A percentile compares a stretch with the other conserved stretches of the same genome.
These are phyloP conservation scores for Cytospora leucostoma DNA, from an alignment of 2,329 filamentous ascomycete species.

Conservation along the genomic window DNA sequence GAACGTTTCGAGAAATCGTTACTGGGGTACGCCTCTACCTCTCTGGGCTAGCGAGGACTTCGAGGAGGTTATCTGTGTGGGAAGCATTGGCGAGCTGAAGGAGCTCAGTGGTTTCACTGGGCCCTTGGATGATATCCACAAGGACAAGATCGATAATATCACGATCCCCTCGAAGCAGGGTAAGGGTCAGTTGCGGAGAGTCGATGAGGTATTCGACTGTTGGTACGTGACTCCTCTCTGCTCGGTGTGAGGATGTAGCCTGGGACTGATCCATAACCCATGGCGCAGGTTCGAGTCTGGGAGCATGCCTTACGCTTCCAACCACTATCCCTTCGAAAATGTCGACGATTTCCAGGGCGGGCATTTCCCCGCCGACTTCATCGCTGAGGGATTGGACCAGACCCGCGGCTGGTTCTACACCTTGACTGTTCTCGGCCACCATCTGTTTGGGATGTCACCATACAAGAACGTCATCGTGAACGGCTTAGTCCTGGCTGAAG, in stretches of 20 bases:
- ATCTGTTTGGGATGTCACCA: conserved; percentile 79
- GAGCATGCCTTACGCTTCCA: conserved; percentile 89
- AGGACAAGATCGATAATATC: conserved; percentile 89
- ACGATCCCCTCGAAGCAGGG: conserved; percentile 89
- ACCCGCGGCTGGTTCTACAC: conserved; percentile 98
- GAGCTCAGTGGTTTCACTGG: conserved; percentile 80
- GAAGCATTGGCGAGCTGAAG: conserved; percentile 80
- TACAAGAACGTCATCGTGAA: conserved; percentile 96
- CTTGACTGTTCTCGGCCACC: conserved; percentile 80
- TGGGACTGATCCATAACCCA: not conserved
- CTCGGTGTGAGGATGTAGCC: not conserved
- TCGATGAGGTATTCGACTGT: conserved; percentile 91
- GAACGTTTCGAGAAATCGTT: conserved; percentile 91
- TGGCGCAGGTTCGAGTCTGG: conserved; percentile 75
- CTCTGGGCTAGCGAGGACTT: conserved; percentile 89
- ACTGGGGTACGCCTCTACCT: conserved; percentile 91
- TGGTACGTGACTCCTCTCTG: conserved; percentile 45
- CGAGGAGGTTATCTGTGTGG: conserved; percentile 82
- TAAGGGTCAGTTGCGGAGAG: conserved; percentile 74
- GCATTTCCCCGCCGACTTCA: conserved; percentile 88
- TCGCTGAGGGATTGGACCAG: conserved; percentile 82
- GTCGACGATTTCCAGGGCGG: conserved; percentile 71
- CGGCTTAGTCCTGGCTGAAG: conserved; percentile 88
- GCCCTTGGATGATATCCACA: conserved; percentile 80
- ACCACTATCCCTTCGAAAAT: conserved; percentile 91